Percentiles rank a stretch among this genome's conserved stretches.
Conservation (phyloP, 2,329 filamentous ascomycete species). For the Diaporthe velutina region DNA sequence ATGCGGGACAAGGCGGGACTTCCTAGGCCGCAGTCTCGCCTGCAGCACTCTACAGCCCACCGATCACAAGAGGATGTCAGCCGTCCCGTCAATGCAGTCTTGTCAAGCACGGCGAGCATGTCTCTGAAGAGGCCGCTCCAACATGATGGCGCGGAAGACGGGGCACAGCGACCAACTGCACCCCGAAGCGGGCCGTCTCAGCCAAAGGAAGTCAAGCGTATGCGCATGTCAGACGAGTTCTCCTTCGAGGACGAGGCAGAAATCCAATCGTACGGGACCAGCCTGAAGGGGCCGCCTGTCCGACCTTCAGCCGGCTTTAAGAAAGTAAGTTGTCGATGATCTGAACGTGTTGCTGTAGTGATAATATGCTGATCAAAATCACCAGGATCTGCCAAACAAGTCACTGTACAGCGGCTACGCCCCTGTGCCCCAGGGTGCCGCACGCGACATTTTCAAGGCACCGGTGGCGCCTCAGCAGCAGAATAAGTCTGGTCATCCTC, state of each 20-base stretch:
- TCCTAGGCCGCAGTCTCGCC: slow-evolving; percentile 66
- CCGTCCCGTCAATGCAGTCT: slow-evolving; percentile 70
- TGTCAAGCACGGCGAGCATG: slow-evolving; percentile 75
- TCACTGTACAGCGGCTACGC: slow-evolving; percentile 73
- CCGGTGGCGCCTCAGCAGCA: slow-evolving; percentile 78
- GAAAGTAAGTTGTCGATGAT: slow-evolving; percentile 67
- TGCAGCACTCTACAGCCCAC: slow-evolving; percentile 64
- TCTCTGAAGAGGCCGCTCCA: slow-evolving; percentile 81
- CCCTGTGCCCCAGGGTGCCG: slow-evolving; percentile 65
- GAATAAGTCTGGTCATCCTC: slow-evolving; percentile 75
- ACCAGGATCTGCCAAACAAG: slow-evolving; percentile 72
- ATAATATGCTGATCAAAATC: slow-evolving; percentile 49
- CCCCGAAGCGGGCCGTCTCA: slow-evolving; percentile 71
- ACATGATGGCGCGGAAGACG: slow-evolving; percentile 71
- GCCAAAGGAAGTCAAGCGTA: slow-evolving; percentile 82
- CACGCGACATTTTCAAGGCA: slow-evolving; percentile 74
- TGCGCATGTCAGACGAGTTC: slow-evolving; percentile 80
- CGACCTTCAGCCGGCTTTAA: slow-evolving; percentile 79
- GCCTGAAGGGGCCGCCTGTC: slow-evolving; percentile 85
- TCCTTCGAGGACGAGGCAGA: slow-evolving; percentile 69
- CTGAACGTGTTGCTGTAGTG: not conserved
- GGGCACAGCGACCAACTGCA: slow-evolving; percentile 59
- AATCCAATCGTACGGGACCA: slow-evolving; percentile 67
- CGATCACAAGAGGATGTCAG: slow-evolving; percentile 70
- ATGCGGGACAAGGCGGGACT: slow-evolving; percentile 50